Percentiles rank a stretch among this genome's conserved stretches.
Evolutionary conservation across 2,329 filamentous ascomycete genomes (phyloP).

Genomic region (Cladosporium sp.): DNA sequence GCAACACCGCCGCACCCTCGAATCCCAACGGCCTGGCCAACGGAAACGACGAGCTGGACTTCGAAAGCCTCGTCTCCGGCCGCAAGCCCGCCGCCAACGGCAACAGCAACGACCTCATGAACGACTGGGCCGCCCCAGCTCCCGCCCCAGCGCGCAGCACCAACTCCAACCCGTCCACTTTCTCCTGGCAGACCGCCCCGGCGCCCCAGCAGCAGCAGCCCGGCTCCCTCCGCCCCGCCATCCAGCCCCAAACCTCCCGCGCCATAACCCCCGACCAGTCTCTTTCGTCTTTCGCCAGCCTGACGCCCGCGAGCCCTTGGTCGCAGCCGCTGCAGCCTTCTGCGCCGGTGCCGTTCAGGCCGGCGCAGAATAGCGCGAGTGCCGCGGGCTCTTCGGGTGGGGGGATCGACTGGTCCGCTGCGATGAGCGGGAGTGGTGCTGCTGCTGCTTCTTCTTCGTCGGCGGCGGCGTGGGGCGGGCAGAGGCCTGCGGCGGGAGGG

Average conservation of each 20-base stretch:
- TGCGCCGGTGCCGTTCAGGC: constrained; percentile 23
- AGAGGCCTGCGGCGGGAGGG: constrained; percentile 7
- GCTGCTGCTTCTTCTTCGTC: constrained; percentile 3
- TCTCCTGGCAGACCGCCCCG: constrained; percentile 37
- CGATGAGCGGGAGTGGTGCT: constrained; percentile 18
- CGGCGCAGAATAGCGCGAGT: constrained; percentile 20
- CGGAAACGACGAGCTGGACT: constrained; percentile 62
- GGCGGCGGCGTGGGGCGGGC: constrained; percentile 9
- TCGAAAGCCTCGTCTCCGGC: constrained; percentile 84
- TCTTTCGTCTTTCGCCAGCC: constrained; percentile 27
- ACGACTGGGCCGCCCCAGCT: constrained; percentile 37
- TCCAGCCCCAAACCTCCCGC: constrained; percentile 13
- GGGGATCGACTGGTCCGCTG: constrained; percentile 49
- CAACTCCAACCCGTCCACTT: constrained; percentile 31
- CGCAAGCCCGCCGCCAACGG: constrained; percentile 40
- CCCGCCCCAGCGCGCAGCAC: constrained; percentile 22
- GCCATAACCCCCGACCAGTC: constrained; percentile 32
- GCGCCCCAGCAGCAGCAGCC: neutral
- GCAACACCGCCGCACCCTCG: constrained; percentile 59
- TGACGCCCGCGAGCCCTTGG: constrained; percentile 35
- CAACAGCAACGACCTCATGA: constrained; percentile 33
- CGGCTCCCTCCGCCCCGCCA: constrained; percentile 6
- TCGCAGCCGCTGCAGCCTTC: constrained; percentile 33
- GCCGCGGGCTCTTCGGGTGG: constrained; percentile 13
- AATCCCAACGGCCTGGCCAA: constrained; percentile 49